A percentile compares a stretch with the other conserved stretches of the same genome.
Conservation (phyloP, 1,284 basidiomycete species). For the Pseudozyma tsukubaensis region DNA sequence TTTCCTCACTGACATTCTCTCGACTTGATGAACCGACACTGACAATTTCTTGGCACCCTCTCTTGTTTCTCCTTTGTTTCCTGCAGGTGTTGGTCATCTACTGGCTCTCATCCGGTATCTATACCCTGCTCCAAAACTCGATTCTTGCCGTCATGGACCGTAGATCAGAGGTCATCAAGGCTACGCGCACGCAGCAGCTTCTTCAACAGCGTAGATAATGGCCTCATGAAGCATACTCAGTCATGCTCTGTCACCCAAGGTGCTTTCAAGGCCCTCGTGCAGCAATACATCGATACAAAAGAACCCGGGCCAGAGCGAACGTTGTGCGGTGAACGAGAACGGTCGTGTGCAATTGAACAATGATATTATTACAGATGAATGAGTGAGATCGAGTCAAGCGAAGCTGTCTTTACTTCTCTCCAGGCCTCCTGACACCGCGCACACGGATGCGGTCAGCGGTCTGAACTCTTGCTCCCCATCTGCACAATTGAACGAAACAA, state of each 20-base stretch:
- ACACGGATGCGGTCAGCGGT: slow-evolving; percentile 71
- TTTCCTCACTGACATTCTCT: neutral
- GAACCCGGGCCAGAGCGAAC: no score
- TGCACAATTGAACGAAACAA: neutral
- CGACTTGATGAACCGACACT: neutral
- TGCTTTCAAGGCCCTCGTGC: no score
- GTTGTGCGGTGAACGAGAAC: neutral
- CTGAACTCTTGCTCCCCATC: slow-evolving; percentile 77
- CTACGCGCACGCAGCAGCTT: slow-evolving; percentile 32
- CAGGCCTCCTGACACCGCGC: slow-evolving; percentile 56
- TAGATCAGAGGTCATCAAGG: slow-evolving; percentile 40
- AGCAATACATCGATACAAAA: neutral
- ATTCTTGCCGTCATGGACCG: slow-evolving; percentile 71
- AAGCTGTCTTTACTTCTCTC: slow-evolving; percentile 54
- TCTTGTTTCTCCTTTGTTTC: neutral
- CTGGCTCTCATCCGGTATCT: slow-evolving; percentile 84
- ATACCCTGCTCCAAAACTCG: slow-evolving; percentile 83
- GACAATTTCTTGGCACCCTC: neutral
- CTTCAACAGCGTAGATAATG: slow-evolving; percentile 15
- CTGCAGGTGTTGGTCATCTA: slow-evolving; percentile 81
- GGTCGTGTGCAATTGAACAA: neutral
- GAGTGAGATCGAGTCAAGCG: neutral
- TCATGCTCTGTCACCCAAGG: no score
- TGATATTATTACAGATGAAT: slow-evolving; percentile 26
- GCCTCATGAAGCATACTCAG: no score